Evolutionary conservation across 2,329 filamentous ascomycete genomes (phyloP).

Genomic region (Cercospora canescens): DNA sequence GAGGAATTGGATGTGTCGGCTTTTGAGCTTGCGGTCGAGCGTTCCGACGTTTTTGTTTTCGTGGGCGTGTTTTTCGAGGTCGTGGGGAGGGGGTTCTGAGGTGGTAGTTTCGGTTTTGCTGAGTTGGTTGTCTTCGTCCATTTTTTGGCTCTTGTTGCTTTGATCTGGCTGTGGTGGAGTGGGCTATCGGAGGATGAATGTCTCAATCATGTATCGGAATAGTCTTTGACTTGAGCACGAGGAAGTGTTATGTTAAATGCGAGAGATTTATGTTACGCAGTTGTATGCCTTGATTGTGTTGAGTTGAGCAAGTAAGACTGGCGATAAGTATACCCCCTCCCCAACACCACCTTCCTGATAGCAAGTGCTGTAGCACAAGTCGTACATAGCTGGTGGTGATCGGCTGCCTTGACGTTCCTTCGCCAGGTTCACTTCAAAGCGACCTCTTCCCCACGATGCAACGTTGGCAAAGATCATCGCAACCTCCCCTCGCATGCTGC

Average conservation of each 20-base stretch:
- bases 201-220: not conserved
- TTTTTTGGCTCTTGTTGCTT: not conserved
- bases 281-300: not conserved
- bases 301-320: not conserved
- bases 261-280: not conserved
- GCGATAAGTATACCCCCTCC: not conserved
- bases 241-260: not conserved
- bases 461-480: conserved; percentile 5
- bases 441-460: not conserved
- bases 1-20: conserved; percentile 61
- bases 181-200: not conserved
- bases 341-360: not conserved
- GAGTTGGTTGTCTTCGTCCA: conserved; percentile 1
- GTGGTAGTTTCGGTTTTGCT: conserved; percentile 1
- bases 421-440: not conserved
- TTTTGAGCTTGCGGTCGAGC: conserved; percentile 56
- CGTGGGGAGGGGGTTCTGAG: not conserved
- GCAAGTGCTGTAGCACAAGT: not conserved
- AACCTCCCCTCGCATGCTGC: not conserved
- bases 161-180: not conserved
- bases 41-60: conserved; percentile 13
- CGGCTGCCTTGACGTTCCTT: not conserved
- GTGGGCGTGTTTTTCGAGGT: not conserved
- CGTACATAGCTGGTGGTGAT: not conserved
- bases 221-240: not conserved